These are phyloP conservation scores for Quercus suber DNA, from an alignment of 306 rosid species.

Conservation along the genomic window DNA sequence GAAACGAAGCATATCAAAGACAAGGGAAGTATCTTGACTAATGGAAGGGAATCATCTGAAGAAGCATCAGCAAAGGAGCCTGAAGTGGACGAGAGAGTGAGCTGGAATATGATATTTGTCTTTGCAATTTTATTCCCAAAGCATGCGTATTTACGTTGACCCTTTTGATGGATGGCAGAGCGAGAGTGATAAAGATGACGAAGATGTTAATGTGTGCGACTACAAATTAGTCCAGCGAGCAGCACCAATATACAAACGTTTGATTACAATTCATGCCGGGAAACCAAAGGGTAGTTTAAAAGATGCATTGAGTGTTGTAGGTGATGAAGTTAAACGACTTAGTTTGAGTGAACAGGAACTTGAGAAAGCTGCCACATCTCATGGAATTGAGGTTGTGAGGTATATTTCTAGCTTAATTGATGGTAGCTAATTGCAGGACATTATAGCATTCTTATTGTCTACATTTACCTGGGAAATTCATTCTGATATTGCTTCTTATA, in stretches of 20 bases:
- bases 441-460: background rate
- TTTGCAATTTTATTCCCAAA: constrained; percentile 12
- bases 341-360: constrained; percentile 81
- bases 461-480: background rate
- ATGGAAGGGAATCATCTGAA: constrained; percentile 48
- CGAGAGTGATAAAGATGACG: constrained; percentile 57
- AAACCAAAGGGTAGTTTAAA: constrained; percentile 65
- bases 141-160: background rate
- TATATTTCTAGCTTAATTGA: constrained; percentile 12
- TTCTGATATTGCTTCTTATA: constrained; percentile 21
- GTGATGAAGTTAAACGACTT: constrained; percentile 68
- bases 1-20: constrained; percentile 39
- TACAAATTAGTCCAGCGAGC: constrained; percentile 39
- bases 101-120: constrained; percentile 1
- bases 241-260: constrained; percentile 57
- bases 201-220: constrained; percentile 33
- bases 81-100: constrained; percentile 52
- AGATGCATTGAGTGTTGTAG: constrained; percentile 41
- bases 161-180: constrained; percentile 32
- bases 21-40: constrained; percentile 15
- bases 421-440: constrained; percentile 1
- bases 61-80: constrained; percentile 24
- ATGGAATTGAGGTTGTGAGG: constrained; percentile 74
- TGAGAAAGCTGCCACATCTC: constrained; percentile 47
- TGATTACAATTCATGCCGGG: constrained; percentile 91